A percentile compares a stretch with the other conserved stretches of the same genome.
These are phyloP conservation scores for Nakaseomyces nivariensis DNA, from an alignment of 1,139 yeast species.

Conservation along the genomic window DNA sequence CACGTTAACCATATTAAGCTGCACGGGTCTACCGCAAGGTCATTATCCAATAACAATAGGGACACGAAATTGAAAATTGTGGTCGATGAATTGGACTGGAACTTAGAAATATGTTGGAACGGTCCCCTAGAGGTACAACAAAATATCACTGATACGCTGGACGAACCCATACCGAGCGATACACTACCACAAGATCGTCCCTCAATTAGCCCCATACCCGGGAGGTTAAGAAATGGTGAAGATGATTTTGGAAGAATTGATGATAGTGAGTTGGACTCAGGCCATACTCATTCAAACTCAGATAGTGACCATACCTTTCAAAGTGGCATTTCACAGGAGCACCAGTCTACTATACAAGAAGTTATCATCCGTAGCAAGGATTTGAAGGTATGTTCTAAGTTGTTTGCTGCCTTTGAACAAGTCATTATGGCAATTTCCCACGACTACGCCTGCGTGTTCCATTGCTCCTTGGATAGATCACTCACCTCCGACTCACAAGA, in stretches of 20 bases:
- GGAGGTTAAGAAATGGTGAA: not conserved
- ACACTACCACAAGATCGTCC: not conserved
- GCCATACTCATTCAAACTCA: not conserved
- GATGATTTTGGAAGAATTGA: not conserved
- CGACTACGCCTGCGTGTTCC: conserved; percentile 27
- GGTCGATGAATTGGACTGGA: conserved; percentile 28
- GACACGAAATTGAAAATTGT: conserved; percentile 17
- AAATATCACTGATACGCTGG: not conserved
- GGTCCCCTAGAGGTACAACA: conserved; percentile 19
- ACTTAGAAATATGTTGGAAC: conserved; percentile 27
- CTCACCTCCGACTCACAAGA: conserved; percentile 8
- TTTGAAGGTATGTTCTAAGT: conserved; percentile 28
- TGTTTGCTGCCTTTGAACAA: conserved; percentile 27
- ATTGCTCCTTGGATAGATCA: conserved; percentile 27
- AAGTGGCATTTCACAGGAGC: conserved; percentile 11
- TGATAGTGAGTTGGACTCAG: not conserved
- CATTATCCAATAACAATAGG: conserved; percentile 4
- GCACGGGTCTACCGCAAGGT: conserved; percentile 11
- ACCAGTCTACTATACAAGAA: conserved; percentile 18
- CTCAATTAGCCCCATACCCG: not conserved
- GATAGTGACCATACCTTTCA: conserved; percentile 2
- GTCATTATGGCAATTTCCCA: conserved; percentile 27
- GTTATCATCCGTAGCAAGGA: conserved; percentile 24
- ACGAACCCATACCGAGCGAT: conserved; percentile 8
- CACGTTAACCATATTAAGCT: conserved; percentile 22